Evolutionary conservation across 23 red algal genomes (phyloP).

Genomic region (Chondrus crispus): DNA sequence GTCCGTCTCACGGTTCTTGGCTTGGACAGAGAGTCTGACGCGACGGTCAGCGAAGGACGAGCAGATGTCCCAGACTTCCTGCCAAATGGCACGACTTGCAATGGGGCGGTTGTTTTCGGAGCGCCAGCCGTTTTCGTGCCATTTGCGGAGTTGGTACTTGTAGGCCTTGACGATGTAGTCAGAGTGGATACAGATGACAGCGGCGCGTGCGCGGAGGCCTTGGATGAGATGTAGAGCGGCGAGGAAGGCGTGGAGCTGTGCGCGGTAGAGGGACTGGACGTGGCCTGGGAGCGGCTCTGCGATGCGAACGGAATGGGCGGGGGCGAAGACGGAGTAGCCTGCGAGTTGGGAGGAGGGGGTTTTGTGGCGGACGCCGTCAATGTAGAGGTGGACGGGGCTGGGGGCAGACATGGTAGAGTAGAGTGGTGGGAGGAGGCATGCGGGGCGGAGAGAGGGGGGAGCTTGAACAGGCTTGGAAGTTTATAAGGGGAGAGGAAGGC

Average conservation of each 20-base stretch:
- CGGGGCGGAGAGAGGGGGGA: too few relatives aligned
- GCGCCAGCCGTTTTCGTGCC: neutral
- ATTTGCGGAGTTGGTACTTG: slow-evolving; percentile 2
- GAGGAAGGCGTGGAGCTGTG: neutral
- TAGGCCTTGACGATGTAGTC: neutral
- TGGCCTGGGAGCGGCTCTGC: neutral
- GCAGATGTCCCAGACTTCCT: neutral
- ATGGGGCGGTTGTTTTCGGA: neutral
- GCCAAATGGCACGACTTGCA: neutral
- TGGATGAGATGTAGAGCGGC: slow-evolving; percentile 15
- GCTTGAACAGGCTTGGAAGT: too few relatives aligned
- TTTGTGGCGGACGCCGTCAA: too few relatives aligned
- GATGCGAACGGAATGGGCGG: neutral
- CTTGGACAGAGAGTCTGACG: neutral
- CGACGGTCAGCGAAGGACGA: neutral
- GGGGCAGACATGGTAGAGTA: too few relatives aligned
- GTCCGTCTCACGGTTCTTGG: neutral
- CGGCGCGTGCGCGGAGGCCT: slow-evolving; percentile 5
- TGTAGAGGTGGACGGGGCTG: too few relatives aligned
- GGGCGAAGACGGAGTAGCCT: slow-evolving; percentile 16
- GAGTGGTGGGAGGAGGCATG: too few relatives aligned
- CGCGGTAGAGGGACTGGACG: neutral
- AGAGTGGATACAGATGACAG: neutral
- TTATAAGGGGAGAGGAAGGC: too few relatives aligned
- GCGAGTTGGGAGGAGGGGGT: too few relatives aligned